phyloP scores from a whole-genome alignment of 2,329 filamentous ascomycete genomes.

The Polychaeton citri region DNA sequence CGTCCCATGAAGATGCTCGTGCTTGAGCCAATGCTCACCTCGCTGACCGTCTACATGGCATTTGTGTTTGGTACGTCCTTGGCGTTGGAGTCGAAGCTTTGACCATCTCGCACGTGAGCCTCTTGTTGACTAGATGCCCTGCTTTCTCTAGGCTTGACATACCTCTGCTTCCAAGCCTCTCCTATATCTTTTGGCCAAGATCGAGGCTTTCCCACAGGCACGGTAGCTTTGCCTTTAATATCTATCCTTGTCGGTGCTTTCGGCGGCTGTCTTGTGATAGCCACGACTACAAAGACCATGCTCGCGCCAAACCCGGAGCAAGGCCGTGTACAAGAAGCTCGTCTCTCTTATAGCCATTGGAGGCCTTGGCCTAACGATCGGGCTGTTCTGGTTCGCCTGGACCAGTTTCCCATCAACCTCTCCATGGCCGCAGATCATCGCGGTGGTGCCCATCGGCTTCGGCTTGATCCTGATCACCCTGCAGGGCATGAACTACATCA shows the following conservation, averaged over 20 bases:
- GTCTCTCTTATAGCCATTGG: conserved; percentile 9
- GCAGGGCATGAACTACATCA: conserved; percentile 12
- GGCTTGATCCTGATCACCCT: conserved; percentile 12
- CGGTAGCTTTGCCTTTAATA: conserved; percentile 2
- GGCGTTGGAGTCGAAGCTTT: no score
- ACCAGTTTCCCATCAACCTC: conserved; percentile 4
- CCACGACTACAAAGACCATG: conserved; percentile 57
- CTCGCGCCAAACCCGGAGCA: conserved; percentile 58
- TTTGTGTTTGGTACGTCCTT: conserved; percentile 20
- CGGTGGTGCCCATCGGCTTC: conserved; percentile 8
- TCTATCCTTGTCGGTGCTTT: conserved; percentile 29
- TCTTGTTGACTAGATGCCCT: no score
- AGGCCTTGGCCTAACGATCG: conserved; percentile 10
- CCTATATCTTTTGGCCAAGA: conserved; percentile 61
- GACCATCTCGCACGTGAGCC: no score
- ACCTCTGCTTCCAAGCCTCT: conserved; percentile 75
- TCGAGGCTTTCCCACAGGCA: conserved; percentile 58
- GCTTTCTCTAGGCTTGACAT: no score
- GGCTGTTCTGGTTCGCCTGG: conserved; percentile 18
- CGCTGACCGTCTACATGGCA: conserved; percentile 31
- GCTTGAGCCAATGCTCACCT: conserved; percentile 34
- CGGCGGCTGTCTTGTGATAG: conserved; percentile 47
- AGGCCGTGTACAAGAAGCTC: conserved; percentile 14
- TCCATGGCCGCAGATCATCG: conserved; percentile 7
- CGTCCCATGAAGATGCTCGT: conserved; percentile 28